Percentiles rank a stretch among this genome's conserved stretches.
phyloP scores from a whole-genome alignment of 345 rosid species.

The Heritiera fomes region DNA sequence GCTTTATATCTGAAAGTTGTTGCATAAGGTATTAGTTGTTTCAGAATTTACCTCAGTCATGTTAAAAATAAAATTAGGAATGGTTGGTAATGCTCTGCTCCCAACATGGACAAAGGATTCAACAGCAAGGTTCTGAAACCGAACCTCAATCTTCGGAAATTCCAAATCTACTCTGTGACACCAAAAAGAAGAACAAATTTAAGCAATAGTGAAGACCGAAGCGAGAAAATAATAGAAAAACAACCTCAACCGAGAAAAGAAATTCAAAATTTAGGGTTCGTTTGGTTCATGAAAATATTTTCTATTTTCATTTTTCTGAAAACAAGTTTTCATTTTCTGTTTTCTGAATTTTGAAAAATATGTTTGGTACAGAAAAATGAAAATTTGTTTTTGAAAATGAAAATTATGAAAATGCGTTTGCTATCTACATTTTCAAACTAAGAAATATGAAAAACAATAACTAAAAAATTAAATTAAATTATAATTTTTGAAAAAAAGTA shows the following conservation, averaged over 20 bases:
- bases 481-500: too few relatives aligned
- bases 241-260: constrained; percentile 5
- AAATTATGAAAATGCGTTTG: too few relatives aligned
- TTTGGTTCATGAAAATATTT: too few relatives aligned
- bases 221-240: neutral
- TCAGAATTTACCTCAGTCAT: constrained; percentile 71
- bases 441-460: too few relatives aligned
- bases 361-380: too few relatives aligned
- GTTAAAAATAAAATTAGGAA: constrained; percentile 87
- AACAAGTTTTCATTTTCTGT: too few relatives aligned
- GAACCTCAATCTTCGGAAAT: constrained; percentile 87
- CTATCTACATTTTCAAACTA: too few relatives aligned
- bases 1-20: neutral
- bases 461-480: too few relatives aligned
- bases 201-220: neutral
- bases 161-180: constrained; percentile 77
- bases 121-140: constrained; percentile 63
- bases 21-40: neutral
- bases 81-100: constrained; percentile 92
- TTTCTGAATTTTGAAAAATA: too few relatives aligned
- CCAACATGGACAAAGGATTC: constrained; percentile 90
- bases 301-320: too few relatives aligned
- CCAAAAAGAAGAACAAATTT: neutral
- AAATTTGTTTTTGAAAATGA: too few relatives aligned
- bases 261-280: neutral